These are phyloP conservation scores for Pestalotiopsis sp. DNA, from an alignment of 2,329 filamentous ascomycete species.

Conservation along the genomic window DNA sequence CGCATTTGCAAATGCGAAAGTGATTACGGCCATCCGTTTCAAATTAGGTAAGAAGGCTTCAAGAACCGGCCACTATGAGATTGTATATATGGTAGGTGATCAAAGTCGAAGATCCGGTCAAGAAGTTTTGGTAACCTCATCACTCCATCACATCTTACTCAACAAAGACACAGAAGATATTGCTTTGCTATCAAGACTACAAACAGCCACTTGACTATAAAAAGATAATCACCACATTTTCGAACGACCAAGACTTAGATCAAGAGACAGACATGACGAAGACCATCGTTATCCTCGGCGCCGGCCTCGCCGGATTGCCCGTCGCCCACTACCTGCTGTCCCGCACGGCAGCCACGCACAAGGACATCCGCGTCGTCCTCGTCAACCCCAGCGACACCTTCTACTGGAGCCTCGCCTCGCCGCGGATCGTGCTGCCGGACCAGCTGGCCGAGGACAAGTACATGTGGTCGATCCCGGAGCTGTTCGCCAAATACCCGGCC, in stretches of 20 bases:
- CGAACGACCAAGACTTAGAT: not conserved
- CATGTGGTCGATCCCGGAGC: conserved; percentile 40
- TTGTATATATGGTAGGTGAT: not conserved
- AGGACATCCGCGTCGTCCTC: conserved; percentile 46
- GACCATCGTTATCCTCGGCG: conserved; percentile 54
- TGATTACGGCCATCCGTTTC: not conserved
- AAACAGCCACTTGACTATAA: not conserved
- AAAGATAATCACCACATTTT: not conserved
- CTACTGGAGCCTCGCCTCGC: conserved; percentile 52
- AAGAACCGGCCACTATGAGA: not conserved
- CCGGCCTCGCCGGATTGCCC: conserved; percentile 47
- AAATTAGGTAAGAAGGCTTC: not conserved
- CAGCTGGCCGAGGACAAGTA: conserved; percentile 45
- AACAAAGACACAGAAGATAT: not conserved
- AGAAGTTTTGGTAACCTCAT: not conserved
- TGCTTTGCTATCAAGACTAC: not conserved
- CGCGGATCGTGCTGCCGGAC: conserved; percentile 49
- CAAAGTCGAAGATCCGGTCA: not conserved
- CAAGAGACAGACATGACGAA: conserved; percentile 23
- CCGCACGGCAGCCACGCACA: conserved; percentile 39
- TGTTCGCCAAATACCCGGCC: conserved; percentile 50
- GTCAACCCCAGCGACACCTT: conserved; percentile 51
- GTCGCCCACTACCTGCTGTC: conserved; percentile 54
- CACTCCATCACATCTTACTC: not conserved
- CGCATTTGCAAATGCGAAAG: not conserved